Evolutionary conservation across 1,284 basidiomycete species (phyloP).

Genomic region (Singerocomus rubriflavus): DNA sequence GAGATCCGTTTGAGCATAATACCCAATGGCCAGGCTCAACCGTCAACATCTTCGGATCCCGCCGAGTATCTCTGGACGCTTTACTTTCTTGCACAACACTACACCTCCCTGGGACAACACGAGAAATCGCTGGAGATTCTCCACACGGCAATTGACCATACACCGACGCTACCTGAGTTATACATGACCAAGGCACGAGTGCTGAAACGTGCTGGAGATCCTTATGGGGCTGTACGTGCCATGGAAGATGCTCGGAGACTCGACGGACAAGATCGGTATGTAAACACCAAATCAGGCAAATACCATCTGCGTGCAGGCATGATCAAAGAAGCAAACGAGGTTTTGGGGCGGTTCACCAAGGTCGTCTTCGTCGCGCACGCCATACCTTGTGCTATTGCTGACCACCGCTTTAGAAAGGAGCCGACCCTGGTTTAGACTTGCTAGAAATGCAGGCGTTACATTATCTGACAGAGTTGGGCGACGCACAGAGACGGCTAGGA

Average conservation of each 20-base stretch:
- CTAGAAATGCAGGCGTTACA: constrained; percentile 96
- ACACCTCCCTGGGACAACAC: constrained; percentile 64
- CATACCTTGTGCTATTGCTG: background rate
- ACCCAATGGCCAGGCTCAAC: constrained; percentile 21
- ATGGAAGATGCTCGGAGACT: constrained; percentile 84
- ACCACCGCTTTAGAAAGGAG: constrained; percentile 67
- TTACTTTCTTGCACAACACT: constrained; percentile 93
- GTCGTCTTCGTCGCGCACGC: constrained; percentile 37
- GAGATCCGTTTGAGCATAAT: constrained; percentile 43
- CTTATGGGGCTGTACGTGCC: constrained; percentile 67
- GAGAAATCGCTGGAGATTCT: constrained; percentile 66
- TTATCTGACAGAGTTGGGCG: constrained; percentile 84
- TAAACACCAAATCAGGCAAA: constrained; percentile 94
- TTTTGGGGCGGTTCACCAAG: constrained; percentile 88
- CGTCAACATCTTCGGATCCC: constrained; percentile 55
- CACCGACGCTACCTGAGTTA: constrained; percentile 92
- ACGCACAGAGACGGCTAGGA: constrained; percentile 63
- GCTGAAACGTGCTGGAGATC: constrained; percentile 86
- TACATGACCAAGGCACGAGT: constrained; percentile 83
- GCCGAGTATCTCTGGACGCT: constrained; percentile 92
- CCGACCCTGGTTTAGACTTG: constrained; percentile 78
- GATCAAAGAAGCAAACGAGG: constrained; percentile 67
- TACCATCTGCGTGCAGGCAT: constrained; percentile 85
- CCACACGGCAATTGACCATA: constrained; percentile 72
- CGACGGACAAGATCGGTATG: constrained; percentile 94